Percentiles rank a stretch among this genome's conserved stretches.
These are phyloP conservation scores for Austroboletus eburneus DNA, from an alignment of 768 basidiomycete species.

Conservation along the genomic window DNA sequence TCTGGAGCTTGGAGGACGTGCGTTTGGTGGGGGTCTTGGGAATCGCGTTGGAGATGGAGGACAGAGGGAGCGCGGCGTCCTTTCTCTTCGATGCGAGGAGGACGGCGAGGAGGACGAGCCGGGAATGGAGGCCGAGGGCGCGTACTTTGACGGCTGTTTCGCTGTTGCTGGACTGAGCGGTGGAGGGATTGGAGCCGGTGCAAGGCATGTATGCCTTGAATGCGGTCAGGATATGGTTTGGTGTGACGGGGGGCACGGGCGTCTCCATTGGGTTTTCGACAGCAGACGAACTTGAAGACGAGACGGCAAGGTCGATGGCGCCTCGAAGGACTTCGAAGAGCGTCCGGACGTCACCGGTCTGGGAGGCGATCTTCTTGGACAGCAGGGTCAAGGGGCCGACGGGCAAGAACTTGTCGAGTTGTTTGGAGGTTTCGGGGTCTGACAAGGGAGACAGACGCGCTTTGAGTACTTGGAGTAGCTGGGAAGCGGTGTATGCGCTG, in stretches of 20 bases:
- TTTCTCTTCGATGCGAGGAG: conserved; percentile 62
- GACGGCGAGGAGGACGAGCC: conserved; percentile 61
- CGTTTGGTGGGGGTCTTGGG: conserved; percentile 52
- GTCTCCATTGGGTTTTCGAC: conserved; percentile 28
- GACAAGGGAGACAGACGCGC: conserved; percentile 57
- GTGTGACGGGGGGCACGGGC: conserved; percentile 47
- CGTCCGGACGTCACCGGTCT: conserved; percentile 79
- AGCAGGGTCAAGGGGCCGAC: conserved; percentile 61
- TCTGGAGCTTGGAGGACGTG: conserved; percentile 33
- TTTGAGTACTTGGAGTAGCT: conserved; percentile 66
- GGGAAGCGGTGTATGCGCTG: conserved; percentile 68
- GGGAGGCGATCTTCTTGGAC: conserved; percentile 74
- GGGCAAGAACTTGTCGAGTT: conserved; percentile 56
- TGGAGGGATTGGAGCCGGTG: conserved; percentile 14
- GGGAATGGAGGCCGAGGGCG: conserved; percentile 68
- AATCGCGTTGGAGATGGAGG: conserved; percentile 31
- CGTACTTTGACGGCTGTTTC: conserved; percentile 65
- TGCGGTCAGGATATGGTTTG: conserved; percentile 66
- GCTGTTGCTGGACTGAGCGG: conserved; percentile 37
- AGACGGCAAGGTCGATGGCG: conserved; percentile 69
- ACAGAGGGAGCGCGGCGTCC: conserved; percentile 52
- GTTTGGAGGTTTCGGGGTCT: conserved; percentile 26
- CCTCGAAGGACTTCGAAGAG: conserved; percentile 77
- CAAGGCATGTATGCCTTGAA: conserved; percentile 66
- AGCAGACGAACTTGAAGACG: conserved; percentile 13